Evolutionary conservation across 176 grass and related monocot species (phyloP), one percentile per base, ranked within the genome.

Genomic region (Ensete glaucum): DNA sequence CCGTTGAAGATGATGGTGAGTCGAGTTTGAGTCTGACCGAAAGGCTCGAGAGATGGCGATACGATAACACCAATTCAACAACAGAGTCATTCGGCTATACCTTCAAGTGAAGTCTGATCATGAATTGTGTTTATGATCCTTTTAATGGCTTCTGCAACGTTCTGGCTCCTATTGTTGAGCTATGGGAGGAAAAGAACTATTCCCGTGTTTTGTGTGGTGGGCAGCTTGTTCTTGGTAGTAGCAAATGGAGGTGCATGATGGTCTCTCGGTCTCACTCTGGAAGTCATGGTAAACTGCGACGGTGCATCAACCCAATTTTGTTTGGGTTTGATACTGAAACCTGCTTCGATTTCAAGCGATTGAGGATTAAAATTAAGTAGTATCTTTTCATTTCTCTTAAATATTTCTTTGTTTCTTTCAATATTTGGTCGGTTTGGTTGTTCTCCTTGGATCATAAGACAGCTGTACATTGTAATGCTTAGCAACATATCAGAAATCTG

Each of bases 31-130:
- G 71, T 67, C 85, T 96, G 23, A 72, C 83, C 25, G 53, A 90
- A 53, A 91, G 83, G 53, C 83, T 96, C 24, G 81, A 83, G 52
- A 86, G 82, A 76, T 96, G 93, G 93, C 78, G 54, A 63, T 56
- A 55, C 19, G 73, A 88, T 73, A 82, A 78, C 72, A 84, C 85
- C 23, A 82, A 85, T 75, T 87, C 88, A 77, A 79, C 89, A 50
- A 70, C 67, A 10, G 67, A 50, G 11, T 70, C 67, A 70, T 70
- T 70, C 11, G 48, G 9, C 51, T 70, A 70, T 20, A 52, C 34
- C 48, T 51, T 70, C 43, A 70, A 70, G 51, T 70, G 65, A 70
- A 21, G 67, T 51, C 19, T 21, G 51, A 50, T 16, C 67, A n/a
- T 52, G 17, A 70, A 50, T 51, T 70, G 11, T 65, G 63, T 11